These are phyloP conservation scores for Penicillium frequentans DNA, from an alignment of 2,329 filamentous ascomycete species.

Conservation along the genomic window DNA sequence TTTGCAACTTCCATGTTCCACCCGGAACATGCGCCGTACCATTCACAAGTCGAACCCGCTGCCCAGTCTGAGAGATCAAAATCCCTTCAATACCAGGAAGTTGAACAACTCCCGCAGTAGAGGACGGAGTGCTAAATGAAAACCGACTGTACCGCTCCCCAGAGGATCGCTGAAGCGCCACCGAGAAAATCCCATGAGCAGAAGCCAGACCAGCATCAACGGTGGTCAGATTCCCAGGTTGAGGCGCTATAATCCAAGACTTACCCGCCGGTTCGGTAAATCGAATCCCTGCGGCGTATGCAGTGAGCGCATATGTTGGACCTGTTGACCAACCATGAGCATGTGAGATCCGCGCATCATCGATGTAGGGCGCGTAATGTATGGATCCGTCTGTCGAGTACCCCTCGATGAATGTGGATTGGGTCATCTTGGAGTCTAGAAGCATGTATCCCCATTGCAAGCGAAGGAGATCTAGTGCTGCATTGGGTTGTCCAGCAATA, in stretches of 20 bases:
- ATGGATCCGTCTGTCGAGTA: conserved; percentile 48
- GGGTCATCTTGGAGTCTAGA: conserved; percentile 54
- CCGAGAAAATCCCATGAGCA: background rate
- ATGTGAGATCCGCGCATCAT: conserved; percentile 50
- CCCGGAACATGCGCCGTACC: conserved; percentile 6
- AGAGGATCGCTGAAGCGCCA: conserved; percentile 3
- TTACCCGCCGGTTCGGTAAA: conserved; percentile 36
- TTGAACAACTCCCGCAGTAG: conserved; percentile 5
- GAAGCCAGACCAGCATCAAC: conserved; percentile 2
- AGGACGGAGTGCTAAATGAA: conserved; percentile 1
- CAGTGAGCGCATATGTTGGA: conserved; percentile 46
- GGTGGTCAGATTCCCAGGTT: conserved; percentile 3
- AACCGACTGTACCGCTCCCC: background rate
- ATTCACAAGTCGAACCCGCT: conserved; percentile 8
- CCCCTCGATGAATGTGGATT: conserved; percentile 54
- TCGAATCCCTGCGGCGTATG: conserved; percentile 45
- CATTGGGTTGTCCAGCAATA: conserved; percentile 36
- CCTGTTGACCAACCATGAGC: conserved; percentile 55
- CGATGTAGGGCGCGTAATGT: conserved; percentile 51
- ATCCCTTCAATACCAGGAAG: conserved; percentile 6
- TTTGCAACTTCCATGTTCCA: conserved; percentile 10
- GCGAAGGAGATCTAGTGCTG: conserved; percentile 46
- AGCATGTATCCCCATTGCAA: conserved; percentile 59
- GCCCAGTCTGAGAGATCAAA: conserved; percentile 7
- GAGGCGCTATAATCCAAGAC: conserved; percentile 7